These are phyloP conservation scores for Coemansia sp. DNA, from an alignment of 192 early-diverging fungal species.

Conservation along the genomic window DNA sequence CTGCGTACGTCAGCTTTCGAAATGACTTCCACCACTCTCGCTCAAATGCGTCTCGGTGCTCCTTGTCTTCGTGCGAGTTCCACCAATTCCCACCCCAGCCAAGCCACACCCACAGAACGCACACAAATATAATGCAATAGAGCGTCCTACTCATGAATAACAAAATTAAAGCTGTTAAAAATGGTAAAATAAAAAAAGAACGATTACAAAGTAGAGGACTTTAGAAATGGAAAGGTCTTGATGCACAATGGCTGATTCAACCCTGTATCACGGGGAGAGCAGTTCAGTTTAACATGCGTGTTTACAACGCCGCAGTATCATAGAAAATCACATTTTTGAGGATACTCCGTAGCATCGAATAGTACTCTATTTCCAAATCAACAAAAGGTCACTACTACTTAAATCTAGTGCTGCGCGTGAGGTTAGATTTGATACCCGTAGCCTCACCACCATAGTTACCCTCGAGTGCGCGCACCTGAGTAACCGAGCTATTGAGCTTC, in stretches of 20 bases:
- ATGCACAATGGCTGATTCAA: no score
- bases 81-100: conserved; percentile 10
- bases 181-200: neutral
- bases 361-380: neutral
- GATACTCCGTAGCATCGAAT: no score
- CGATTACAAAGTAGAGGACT: neutral
- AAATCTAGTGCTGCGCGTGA: conserved; percentile 82
- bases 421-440: conserved; percentile 89
- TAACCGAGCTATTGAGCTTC: conserved; percentile 78
- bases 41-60: conserved; percentile 26
- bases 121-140: neutral
- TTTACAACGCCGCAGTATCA: no score
- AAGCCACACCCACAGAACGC: conserved; percentile 14
- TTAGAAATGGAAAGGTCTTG: neutral
- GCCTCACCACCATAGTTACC: conserved; percentile 88
- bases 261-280: no score
- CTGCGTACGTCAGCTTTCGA: conserved; percentile 18
- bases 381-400: conserved; percentile 7
- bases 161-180: neutral
- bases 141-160: neutral
- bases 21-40: conserved; percentile 30
- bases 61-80: conserved; percentile 4
- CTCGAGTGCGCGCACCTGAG: conserved; percentile 69
- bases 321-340: no score
- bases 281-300: no score